Conservation (phyloP, 805 yeast genomes). For the Barnettozyma pratensis region DNA sequence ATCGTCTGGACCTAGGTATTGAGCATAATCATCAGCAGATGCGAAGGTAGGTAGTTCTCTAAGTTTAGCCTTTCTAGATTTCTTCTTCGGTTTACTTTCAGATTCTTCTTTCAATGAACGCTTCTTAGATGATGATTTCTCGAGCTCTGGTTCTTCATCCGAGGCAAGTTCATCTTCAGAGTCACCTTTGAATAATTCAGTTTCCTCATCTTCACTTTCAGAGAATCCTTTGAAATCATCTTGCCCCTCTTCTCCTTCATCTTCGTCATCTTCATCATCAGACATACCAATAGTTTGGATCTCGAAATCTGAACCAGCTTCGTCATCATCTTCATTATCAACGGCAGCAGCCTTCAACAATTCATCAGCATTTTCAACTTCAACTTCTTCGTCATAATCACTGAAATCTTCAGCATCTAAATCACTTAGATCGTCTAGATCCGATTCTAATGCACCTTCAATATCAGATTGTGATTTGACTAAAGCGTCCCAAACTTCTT, state of each 20-base stretch:
- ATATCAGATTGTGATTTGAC: conserved; percentile 71
- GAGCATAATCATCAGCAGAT: conserved; percentile 79
- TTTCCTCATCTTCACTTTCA: conserved; percentile 33
- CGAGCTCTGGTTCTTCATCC: conserved; percentile 27
- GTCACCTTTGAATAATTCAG: conserved; percentile 30
- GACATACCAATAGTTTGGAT: conserved; percentile 32
- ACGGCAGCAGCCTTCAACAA: conserved; percentile 25
- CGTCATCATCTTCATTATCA: conserved; percentile 20
- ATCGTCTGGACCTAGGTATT: conserved; percentile 57
- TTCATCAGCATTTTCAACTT: conserved; percentile 39
- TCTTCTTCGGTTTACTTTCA: conserved; percentile 16
- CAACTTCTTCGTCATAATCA: conserved; percentile 38
- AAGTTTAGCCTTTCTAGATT: conserved; percentile 49
- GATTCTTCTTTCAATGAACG: conserved; percentile 23
- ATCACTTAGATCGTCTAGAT: conserved; percentile 51
- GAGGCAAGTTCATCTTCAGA: conserved; percentile 33
- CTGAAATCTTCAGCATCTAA: conserved; percentile 47
- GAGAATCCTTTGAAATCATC: conserved; percentile 29
- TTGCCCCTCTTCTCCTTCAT: conserved; percentile 17
- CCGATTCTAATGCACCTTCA: conserved; percentile 43
- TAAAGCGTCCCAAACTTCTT: conserved; percentile 76
- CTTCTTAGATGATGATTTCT: conserved; percentile 25
- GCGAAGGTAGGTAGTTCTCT: conserved; percentile 81
- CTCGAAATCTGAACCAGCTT: conserved; percentile 33
- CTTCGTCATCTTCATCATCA: conserved; percentile 29